Evolutionary conservation across 805 yeast genomes (phyloP), one percentile per base, ranked within the genome.

Genomic region (Ogataea trehalophila): DNA sequence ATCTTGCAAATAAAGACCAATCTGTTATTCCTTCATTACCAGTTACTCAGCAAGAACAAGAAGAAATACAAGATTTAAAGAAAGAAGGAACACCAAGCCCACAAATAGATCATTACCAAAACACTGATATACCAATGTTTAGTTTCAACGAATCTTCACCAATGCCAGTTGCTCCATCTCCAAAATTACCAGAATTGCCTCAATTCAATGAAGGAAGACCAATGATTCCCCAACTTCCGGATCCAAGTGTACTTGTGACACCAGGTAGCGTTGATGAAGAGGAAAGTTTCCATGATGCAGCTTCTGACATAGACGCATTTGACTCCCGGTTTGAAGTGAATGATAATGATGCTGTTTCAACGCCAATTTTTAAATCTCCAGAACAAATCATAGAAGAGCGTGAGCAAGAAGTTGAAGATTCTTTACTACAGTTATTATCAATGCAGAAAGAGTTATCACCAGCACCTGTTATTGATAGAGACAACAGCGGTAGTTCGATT

Each of bases 401-500:
- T 14, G 43, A 37, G 13, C 46, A 46, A 35, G 50, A 50, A 37
- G 46, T 44, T 23, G 63, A 58, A 22, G 65, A 61, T 42, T 57
- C 60, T 5, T 41, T 61, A 20, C 50, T 49, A 15, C 67, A 62
- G 40, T 42, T 62, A 23, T 42, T 61, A 9, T 57, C 61, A 7
- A 59, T 62, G 64, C 53, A 55, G 34, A 59, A 50, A 15, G 60
- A 59, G 39, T 44, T 61, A 13, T 53, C 61, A 5, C 57, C 64
- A 3, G 23, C 53, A 15, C 53, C 52, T 11, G 42, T 16, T 13
- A 33, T 39, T 5, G 37, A 34, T n/a, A 49, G 33, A 7, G 14
- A 23, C 2, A 14, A 17, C 20, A 18, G 18, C 16, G 18, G 17
- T 2, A 20, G n/a, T 23, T 39, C 29, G 18, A 33, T 22, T 22